phyloP scores from a whole-genome alignment of 345 rosid species.

The Nasturtium officinale region DNA sequence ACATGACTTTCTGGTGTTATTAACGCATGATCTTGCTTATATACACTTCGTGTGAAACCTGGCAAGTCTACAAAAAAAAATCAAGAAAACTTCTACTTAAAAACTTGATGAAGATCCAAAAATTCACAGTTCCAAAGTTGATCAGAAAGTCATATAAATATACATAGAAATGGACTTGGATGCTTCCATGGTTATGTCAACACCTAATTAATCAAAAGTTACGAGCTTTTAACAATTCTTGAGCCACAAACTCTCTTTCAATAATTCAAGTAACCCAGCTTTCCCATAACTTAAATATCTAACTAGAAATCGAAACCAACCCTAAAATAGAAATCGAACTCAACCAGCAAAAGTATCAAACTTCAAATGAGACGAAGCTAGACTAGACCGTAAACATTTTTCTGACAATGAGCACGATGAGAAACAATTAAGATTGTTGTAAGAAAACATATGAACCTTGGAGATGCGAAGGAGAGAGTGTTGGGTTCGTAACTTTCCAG shows the following conservation, averaged over 20 bases:
- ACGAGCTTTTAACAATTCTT: neutral
- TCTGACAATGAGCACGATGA: neutral
- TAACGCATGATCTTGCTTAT: conserved; percentile 76
- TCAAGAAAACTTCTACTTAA: neutral
- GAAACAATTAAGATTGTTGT: neutral
- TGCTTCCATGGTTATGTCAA: conserved; percentile 9
- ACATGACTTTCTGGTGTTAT: conserved; percentile 95
- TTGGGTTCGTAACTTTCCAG: conserved; percentile 85
- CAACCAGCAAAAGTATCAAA: neutral
- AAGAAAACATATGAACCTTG: conserved; percentile 51
- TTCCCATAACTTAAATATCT: neutral
- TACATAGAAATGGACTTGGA: conserved; percentile 9
- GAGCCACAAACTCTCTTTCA: neutral
- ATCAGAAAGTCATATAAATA: conserved; percentile 2
- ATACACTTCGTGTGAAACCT: conserved; percentile 87
- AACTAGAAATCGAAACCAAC: neutral
- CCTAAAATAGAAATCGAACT: conserved; percentile 2
- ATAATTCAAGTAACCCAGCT: conserved; percentile 1
- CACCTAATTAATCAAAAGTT: conserved; percentile 3
- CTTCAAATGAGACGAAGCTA: conserved; percentile 12
- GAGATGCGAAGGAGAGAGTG: conserved; percentile 85
- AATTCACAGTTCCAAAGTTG: neutral
- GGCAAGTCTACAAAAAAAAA: conserved; percentile 66
- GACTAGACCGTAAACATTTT: neutral
- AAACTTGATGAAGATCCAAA: neutral